These are phyloP conservation scores for Chalciporus sp. DNA, from an alignment of 1,284 basidiomycete genomes.

Conservation along the genomic window DNA sequence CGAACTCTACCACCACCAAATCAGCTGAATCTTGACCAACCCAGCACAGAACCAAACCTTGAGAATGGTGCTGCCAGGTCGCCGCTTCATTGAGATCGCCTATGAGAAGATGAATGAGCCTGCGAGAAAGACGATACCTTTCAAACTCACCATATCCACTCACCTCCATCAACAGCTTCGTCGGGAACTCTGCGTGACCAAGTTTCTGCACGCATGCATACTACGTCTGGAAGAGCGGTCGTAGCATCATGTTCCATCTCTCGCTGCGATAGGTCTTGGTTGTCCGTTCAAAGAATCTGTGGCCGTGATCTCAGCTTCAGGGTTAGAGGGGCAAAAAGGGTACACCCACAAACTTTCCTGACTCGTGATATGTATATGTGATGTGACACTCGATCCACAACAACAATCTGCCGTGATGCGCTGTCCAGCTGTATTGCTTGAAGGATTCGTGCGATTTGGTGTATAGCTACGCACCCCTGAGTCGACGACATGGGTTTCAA, in stretches of 20 bases:
- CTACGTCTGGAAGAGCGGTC: constrained; percentile 74
- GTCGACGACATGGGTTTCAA: background rate
- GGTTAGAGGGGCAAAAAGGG: background rate
- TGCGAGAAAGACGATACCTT: background rate
- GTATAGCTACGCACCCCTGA: constrained; percentile 59
- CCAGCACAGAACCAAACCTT: constrained; percentile 47
- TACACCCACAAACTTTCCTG: constrained; percentile 67
- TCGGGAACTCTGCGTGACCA: constrained; percentile 73
- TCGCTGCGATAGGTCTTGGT: constrained; percentile 83
- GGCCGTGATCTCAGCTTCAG: background rate
- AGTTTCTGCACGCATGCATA: constrained; percentile 78
- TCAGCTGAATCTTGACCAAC: background rate
- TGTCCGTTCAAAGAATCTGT: constrained; percentile 87
- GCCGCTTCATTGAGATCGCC: constrained; percentile 48
- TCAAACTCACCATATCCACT: constrained; percentile 64
- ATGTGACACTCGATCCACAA: constrained; percentile 86
- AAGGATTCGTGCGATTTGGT: constrained; percentile 90
- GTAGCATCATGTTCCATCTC: constrained; percentile 72
- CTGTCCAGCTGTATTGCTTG: constrained; percentile 64
- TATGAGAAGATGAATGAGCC: constrained; percentile 4
- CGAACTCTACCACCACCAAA: constrained; percentile 54
- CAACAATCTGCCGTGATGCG: constrained; percentile 69
- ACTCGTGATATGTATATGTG: constrained; percentile 78
- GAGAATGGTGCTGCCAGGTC: constrained; percentile 68
- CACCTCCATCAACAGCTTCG: constrained; percentile 79